These are phyloP conservation scores for Aureobasidium sp. DNA, from an alignment of 2,329 filamentous ascomycete genomes.

Conservation along the genomic window DNA sequence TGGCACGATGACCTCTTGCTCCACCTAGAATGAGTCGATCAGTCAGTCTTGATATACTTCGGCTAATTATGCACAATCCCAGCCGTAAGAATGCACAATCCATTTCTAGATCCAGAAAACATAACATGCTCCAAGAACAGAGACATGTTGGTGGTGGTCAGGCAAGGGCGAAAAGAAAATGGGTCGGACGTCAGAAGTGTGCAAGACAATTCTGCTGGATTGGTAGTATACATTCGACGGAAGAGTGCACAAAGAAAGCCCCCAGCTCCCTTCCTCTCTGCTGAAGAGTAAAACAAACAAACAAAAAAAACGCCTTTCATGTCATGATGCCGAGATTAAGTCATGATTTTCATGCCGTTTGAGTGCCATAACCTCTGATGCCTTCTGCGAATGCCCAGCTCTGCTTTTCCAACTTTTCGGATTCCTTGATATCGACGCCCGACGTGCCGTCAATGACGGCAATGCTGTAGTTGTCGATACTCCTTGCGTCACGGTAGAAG, in stretches of 20 bases:
- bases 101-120: too few species aligned
- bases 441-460: slow-evolving; percentile 79
- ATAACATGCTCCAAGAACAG: too few species aligned
- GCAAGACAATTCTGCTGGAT: not conserved
- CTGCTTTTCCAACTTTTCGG: slow-evolving; percentile 86
- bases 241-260: slow-evolving; percentile 2
- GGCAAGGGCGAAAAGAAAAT: not conserved
- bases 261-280: not conserved
- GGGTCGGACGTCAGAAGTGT: too few species aligned
- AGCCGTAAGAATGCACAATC: too few species aligned
- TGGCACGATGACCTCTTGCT: too few species aligned
- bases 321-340: slow-evolving; percentile 15
- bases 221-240: slow-evolving; percentile 13
- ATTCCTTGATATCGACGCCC: slow-evolving; percentile 71
- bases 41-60: too few species aligned
- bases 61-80: too few species aligned
- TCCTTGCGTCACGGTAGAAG: slow-evolving; percentile 93
- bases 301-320: slow-evolving; percentile 12
- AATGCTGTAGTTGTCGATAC: slow-evolving; percentile 83
- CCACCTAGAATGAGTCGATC: too few species aligned
- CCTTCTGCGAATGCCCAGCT: slow-evolving; percentile 97
- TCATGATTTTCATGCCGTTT: slow-evolving; percentile 40
- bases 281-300: not conserved
- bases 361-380: slow-evolving; percentile 91
- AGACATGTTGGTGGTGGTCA: too few species aligned